These are phyloP conservation scores for Cornus suecica DNA, from an alignment of 148 eudicot species.

Conservation along the genomic window DNA sequence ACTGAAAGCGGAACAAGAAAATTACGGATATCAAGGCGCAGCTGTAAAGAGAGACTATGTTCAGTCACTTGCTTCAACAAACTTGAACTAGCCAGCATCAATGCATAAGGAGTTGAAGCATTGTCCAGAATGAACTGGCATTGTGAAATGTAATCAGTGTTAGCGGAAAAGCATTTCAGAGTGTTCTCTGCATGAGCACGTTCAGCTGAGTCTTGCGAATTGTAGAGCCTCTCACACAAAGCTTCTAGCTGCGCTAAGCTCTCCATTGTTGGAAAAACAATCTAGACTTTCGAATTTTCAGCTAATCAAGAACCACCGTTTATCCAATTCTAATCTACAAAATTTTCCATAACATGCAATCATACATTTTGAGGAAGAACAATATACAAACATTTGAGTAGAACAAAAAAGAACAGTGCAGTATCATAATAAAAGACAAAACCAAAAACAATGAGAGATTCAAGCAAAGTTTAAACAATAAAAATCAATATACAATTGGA, in stretches of 20 bases:
- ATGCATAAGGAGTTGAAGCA: slow-evolving; percentile 80
- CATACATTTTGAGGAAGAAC: background rate
- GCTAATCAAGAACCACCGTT: slow-evolving; percentile 43
- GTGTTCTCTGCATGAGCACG: slow-evolving; percentile 90
- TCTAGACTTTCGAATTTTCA: slow-evolving; percentile 23
- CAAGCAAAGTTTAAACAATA: background rate
- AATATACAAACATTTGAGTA: background rate
- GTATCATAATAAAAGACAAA: background rate
- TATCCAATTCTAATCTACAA: slow-evolving; percentile 40
- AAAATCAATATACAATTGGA: slow-evolving; percentile 1
- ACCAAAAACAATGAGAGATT: background rate
- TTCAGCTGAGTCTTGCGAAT: slow-evolving; percentile 90
- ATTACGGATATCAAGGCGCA: slow-evolving; percentile 90
- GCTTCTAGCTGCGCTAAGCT: slow-evolving; percentile 86
- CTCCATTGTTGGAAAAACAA: slow-evolving; percentile 55
- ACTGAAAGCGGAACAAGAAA: slow-evolving; percentile 26
- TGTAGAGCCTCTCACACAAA: slow-evolving; percentile 92
- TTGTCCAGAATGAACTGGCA: slow-evolving; percentile 90
- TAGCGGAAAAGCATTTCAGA: slow-evolving; percentile 81
- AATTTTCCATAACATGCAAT: slow-evolving; percentile 11
- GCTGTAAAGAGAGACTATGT: slow-evolving; percentile 72
- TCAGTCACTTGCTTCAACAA: slow-evolving; percentile 96
- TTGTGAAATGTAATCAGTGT: slow-evolving; percentile 77
- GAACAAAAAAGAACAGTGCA: background rate
- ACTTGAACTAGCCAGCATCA: slow-evolving; percentile 95